These are phyloP conservation scores for Agaricus blazei DNA, from an alignment of 768 basidiomycete species.

Conservation along the genomic window DNA sequence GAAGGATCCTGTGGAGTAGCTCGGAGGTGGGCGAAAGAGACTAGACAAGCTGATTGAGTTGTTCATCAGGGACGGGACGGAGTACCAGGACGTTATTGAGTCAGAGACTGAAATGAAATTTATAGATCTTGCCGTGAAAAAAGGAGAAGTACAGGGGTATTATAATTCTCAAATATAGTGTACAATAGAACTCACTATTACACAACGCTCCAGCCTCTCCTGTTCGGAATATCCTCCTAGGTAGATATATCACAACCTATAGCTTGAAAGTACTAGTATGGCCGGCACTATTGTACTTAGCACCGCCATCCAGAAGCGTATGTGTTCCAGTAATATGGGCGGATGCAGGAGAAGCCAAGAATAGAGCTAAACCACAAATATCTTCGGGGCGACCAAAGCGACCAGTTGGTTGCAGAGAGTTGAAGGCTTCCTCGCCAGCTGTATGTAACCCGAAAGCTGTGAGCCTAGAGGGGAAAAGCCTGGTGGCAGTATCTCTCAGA, in stretches of 20 bases:
- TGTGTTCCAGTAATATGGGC: slow-evolving; percentile 74
- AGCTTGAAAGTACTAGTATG: slow-evolving; percentile 1
- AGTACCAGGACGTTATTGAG: no score
- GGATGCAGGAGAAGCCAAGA: slow-evolving; percentile 68
- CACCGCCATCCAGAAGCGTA: slow-evolving; percentile 48
- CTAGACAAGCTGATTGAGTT: neutral
- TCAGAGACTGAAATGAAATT: no score
- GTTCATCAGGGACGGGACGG: neutral
- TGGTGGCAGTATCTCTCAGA: neutral
- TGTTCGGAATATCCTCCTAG: neutral
- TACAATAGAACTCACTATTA: neutral
- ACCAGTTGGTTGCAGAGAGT: slow-evolving; percentile 58
- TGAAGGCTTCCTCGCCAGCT: slow-evolving; percentile 48
- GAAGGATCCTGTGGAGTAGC: neutral
- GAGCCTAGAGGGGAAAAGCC: slow-evolving; percentile 80
- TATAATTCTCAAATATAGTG: no score
- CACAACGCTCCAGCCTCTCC: neutral
- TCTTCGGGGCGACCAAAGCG: slow-evolving; percentile 63
- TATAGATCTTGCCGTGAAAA: no score
- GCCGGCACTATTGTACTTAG: neutral
- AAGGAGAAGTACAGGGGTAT: no score
- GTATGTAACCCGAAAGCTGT: slow-evolving; percentile 64
- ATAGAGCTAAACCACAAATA: slow-evolving; percentile 66
- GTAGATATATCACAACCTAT: neutral
- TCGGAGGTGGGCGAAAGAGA: neutral